phyloP scores from a whole-genome alignment of 176 grass and related monocot genomes.

The Cenchrus fungigraminus region DNA sequence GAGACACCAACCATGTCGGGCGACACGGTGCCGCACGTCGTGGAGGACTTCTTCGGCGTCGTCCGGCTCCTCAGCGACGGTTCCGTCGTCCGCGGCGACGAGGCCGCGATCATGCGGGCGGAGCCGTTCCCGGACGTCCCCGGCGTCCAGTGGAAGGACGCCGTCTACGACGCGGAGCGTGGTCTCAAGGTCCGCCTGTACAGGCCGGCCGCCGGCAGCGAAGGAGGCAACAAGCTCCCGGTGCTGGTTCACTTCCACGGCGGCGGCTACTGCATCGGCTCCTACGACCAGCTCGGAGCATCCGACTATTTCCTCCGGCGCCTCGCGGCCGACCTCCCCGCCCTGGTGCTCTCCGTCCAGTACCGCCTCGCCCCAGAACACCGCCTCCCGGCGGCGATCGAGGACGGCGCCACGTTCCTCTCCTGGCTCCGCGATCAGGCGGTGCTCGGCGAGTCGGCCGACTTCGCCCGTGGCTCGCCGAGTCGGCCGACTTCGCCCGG shows the following conservation, averaged over 20 bases:
- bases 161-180: not conserved
- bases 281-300: not conserved
- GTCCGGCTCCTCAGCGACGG: constrained; percentile 41
- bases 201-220: not conserved
- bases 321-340: constrained; percentile 20
- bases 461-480: not conserved
- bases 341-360: constrained; percentile 55
- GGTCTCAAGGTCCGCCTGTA: constrained; percentile 34
- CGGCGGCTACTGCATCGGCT: not conserved
- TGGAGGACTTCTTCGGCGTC: constrained; percentile 41
- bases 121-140: not conserved
- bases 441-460: no score
- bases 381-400: constrained; percentile 43
- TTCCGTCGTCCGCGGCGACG: constrained; percentile 42
- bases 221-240: not conserved
- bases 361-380: constrained; percentile 73
- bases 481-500: no score
- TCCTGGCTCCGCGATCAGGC: not conserved
- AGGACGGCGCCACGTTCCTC: constrained; percentile 23
- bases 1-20: constrained; percentile 15
- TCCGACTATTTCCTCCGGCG: constrained; percentile 21
- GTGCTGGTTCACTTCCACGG: constrained; percentile 25
- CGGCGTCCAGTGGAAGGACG: not conserved
- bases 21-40: constrained; percentile 30
- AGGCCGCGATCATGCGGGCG: not conserved